Evolutionary conservation across 108 stramenopile genomes (phyloP), one percentile per base, ranked within the genome.

Genomic region (Chaetoceros tenuissimus): DNA sequence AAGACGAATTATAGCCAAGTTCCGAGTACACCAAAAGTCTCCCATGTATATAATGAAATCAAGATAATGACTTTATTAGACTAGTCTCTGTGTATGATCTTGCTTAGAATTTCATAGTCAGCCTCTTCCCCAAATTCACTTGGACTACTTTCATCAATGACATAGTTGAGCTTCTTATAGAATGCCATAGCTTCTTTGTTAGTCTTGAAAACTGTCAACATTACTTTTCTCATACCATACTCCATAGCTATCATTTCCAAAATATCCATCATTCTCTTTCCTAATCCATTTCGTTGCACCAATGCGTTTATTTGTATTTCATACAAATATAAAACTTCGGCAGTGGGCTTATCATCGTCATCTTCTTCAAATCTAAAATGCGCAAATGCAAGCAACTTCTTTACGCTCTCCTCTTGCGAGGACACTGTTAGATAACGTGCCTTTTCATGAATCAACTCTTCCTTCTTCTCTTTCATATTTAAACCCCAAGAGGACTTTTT

Each of bases 301-400:
- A 21, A 29, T 27, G 67, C 23, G 31, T 53, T 50, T 18, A 92
- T 70, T 68, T 92, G 90, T 1, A 92, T 65, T 72, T 92, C 90
- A 62, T 86, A 92, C 7, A 92, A 48, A 55, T 80, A 80, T 13
- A 68, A 45, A 17, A 77, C 80, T 20, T 21, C 70, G 28, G 49
- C 48, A 16, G 60, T 53, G 1, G 73, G 75, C 1, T 53, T 34
- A 24, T 81, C 76, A 30, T 88, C 80, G 56, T 92, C 86, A 40
- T 92, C 80, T 62, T 55, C 61, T 62, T 92, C 90, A 47, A 80
- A 85, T n/a, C 86, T 85, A 68, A 71, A 92, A 53, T 92, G 90
- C 8, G 57, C 57, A 68, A 85, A 92, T 17, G 69, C 90, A 8
- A 72, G 62, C 45, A 78, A 48, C 55, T 28, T 19, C n/a, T n/a